A percentile compares a stretch with the other conserved stretches of the same genome.
Evolutionary conservation across 768 basidiomycete species (phyloP).

Genomic region (Coprinellus aureogranulatus): DNA sequence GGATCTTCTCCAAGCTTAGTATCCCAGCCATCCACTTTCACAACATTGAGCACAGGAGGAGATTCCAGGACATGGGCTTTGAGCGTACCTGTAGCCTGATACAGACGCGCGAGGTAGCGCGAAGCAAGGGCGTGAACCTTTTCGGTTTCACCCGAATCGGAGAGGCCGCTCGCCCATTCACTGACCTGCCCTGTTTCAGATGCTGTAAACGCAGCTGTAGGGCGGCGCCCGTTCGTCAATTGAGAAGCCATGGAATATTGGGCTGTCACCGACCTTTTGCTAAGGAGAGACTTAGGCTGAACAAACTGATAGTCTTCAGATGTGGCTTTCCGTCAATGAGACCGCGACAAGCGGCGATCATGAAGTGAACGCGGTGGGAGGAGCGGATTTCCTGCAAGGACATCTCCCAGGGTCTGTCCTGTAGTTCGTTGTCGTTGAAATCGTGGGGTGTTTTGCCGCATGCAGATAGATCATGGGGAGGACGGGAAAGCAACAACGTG

Average conservation of each 20-base stretch:
- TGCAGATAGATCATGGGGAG: background rate
- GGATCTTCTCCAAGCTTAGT: no score
- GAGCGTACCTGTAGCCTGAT: no score
- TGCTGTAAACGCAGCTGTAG: background rate
- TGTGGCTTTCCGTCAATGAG: background rate
- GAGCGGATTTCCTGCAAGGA: background rate
- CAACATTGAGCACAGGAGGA: no score
- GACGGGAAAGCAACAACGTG: background rate
- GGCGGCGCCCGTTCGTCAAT: background rate
- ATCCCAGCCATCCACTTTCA: no score
- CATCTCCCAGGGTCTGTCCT: conserved; percentile 1
- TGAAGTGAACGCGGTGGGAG: background rate
- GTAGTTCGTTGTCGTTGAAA: background rate
- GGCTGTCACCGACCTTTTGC: background rate
- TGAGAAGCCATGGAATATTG: background rate
- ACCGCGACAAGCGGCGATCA: background rate
- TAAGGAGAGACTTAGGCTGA: background rate
- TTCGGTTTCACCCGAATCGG: no score
- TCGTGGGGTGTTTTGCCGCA: background rate
- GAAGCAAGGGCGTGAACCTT: no score
- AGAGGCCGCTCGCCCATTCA: no score
- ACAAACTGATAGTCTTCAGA: background rate
- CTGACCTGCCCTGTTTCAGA: background rate
- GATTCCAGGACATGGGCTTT: no score
- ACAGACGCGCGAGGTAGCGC: no score